These are phyloP conservation scores for Cryptosporidium ubiquitum DNA, from an alignment of 169 alveolate species.

Conservation along the genomic window DNA sequence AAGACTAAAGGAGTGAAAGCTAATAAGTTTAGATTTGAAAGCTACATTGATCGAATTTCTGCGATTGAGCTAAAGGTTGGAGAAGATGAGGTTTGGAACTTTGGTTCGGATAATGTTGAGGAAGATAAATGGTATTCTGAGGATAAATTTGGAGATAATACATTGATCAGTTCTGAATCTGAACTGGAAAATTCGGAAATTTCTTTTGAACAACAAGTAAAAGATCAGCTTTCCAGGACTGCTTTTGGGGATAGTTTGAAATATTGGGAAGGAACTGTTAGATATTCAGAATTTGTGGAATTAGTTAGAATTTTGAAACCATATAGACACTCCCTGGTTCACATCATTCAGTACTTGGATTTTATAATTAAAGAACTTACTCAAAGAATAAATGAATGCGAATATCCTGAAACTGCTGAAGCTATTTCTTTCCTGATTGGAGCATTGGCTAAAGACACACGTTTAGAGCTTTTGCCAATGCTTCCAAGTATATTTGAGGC, in stretches of 20 bases:
- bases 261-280: conserved; percentile 39
- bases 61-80: conserved; percentile 47
- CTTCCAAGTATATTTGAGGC: conserved; percentile 35
- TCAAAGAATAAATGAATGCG: conserved; percentile 10
- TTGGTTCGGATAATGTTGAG: neutral
- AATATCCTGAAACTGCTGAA: conserved; percentile 65
- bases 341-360: neutral
- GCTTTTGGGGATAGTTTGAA: conserved; percentile 33
- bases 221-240: conserved; percentile 22
- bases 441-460: conserved; percentile 49
- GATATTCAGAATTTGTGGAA: conserved; percentile 37
- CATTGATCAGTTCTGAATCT: neutral
- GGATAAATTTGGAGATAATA: neutral
- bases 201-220: conserved; percentile 2
- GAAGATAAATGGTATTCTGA: conserved; percentile 36
- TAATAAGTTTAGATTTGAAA: conserved; percentile 50
- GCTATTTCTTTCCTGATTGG: conserved; percentile 56
- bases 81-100: conserved; percentile 40
- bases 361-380: conserved; percentile 10
- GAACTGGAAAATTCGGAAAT: neutral
- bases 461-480: conserved; percentile 41
- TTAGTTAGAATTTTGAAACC: conserved; percentile 20
- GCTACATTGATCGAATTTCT: conserved; percentile 31
- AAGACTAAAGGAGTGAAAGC: conserved; percentile 1
- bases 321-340: conserved; percentile 33